A percentile compares a stretch with the other conserved stretches of the same genome.
Conservation (phyloP, 148 eudicot species). For the Limonium bicolor region DNA sequence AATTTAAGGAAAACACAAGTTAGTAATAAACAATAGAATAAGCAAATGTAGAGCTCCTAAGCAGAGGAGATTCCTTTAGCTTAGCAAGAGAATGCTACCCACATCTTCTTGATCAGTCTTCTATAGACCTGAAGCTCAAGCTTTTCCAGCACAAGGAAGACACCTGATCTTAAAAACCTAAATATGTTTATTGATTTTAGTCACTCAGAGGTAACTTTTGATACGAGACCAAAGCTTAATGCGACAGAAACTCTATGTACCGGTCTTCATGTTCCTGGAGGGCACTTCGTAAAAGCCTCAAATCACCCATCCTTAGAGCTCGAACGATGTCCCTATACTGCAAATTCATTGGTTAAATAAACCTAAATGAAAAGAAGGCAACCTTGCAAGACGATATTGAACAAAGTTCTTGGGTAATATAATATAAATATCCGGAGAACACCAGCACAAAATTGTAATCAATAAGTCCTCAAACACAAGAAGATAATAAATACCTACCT, state of each 20-base stretch:
- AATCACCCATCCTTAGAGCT: conserved; percentile 84
- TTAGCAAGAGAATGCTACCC: conserved; percentile 11
- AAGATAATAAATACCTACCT: conserved; percentile 31
- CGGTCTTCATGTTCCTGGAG: conserved; percentile 82
- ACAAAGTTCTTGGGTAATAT: neutral
- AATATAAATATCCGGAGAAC: neutral
- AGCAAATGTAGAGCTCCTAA: neutral
- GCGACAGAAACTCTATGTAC: conserved; percentile 17
- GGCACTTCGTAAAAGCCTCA: conserved; percentile 67
- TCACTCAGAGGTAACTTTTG: neutral
- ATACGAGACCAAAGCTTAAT: neutral
- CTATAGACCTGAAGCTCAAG: conserved; percentile 95
- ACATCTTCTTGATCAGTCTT: conserved; percentile 86
- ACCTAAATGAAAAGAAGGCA: neutral
- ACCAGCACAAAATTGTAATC: neutral
- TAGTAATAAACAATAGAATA: neutral
- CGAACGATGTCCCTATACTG: conserved; percentile 71
- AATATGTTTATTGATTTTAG: neutral
- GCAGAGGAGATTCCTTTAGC: neutral
- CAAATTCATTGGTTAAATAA: conserved; percentile 4
- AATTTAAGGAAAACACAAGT: neutral
- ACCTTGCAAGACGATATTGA: neutral
- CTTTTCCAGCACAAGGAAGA: conserved; percentile 90
- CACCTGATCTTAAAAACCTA: conserved; percentile 95
- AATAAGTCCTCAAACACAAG: neutral